phyloP scores from a whole-genome alignment of 176 grass and related monocot species.

The Olyra latifolia region DNA sequence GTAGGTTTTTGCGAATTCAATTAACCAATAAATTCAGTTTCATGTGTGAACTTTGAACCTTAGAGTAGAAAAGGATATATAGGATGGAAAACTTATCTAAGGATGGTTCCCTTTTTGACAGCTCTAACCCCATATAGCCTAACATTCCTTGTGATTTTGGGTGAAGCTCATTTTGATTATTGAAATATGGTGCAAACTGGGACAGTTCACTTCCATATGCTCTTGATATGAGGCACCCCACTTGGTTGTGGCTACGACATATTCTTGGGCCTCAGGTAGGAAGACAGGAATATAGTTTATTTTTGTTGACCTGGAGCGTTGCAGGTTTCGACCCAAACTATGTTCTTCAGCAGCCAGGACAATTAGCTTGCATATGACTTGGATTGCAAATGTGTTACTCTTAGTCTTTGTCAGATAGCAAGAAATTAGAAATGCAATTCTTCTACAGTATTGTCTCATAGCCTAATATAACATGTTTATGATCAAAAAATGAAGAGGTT shows the following conservation, averaged over 20 bases:
- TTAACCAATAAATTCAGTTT: not conserved
- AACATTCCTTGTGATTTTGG: not conserved
- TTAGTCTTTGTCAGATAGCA: not conserved
- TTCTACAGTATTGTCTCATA: not conserved
- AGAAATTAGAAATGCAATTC: not conserved
- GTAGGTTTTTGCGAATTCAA: not conserved
- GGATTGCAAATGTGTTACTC: not conserved
- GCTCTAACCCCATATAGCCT: not conserved
- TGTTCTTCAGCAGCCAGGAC: not conserved
- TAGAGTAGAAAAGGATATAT: not conserved
- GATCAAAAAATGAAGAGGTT: not conserved
- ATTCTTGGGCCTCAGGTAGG: not conserved
- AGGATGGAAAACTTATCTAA: not conserved
- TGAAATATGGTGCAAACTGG: not conserved
- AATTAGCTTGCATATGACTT: not conserved
- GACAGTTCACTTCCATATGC: not conserved
- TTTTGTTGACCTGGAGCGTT: slow-evolving; percentile 12
- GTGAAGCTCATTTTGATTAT: not conserved
- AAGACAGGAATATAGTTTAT: not conserved
- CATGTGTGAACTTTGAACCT: not conserved
- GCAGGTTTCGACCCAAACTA: not conserved
- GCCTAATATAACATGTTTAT: not conserved
- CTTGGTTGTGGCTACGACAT: not conserved
- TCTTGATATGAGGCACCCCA: not conserved
- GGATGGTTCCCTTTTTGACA: not conserved